Base-by-base conservation (phyloP, 2,329 filamentous ascomycete genomes). In the Trichoderma arundinaceum region DNA sequence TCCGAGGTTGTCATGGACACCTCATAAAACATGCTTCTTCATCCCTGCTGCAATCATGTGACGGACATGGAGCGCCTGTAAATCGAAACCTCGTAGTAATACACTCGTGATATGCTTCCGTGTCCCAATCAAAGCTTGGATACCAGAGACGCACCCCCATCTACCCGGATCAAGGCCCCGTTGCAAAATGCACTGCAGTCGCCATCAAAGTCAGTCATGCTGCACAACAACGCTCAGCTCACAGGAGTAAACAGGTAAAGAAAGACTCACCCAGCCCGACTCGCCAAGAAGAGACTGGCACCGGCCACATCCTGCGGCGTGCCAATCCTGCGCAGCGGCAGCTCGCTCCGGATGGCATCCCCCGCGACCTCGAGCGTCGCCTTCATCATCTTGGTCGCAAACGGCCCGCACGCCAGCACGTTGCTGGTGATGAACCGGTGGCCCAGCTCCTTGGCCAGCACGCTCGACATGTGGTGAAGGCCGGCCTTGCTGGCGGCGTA, bases 391-490 rank as follows among this genome's bases (percentile, higher is more conserved):
- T 88, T 89, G 67, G 83, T 88, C 69, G 88, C 82, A 67, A 90
- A 90, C 3, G 90, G 89, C 3, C 90, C 90, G 72, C 89, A 92
- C 6, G 90, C 90, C 64, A 92, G 77, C 3, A 87, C 86, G 73
- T 92, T 92, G 68, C 80, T 83, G 41, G 88, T 90, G 66, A 90
- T 83, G 61, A 84, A 81, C 49, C 84, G 72, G 65, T 83, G 84
- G 0, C 88, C 88, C 39, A 90, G 76, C 71, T 88, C 85, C 58
- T 82, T 79, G 2, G 87, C 87, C 46, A 90, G 75, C 12, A 88
- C 84, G 33, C 86, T 77, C 53, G 80, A 83, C 72, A 90, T 78
- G 69, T 90, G 88, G 76, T 90, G 87, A 68, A 90, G 75, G 0
- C 86, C 88, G 0, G 88, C 88, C 75, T 90, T 90, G 69, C 77